Evolutionary conservation across 1,284 basidiomycete species (phyloP).

Genomic region (Ganoderma resinaceum): DNA sequence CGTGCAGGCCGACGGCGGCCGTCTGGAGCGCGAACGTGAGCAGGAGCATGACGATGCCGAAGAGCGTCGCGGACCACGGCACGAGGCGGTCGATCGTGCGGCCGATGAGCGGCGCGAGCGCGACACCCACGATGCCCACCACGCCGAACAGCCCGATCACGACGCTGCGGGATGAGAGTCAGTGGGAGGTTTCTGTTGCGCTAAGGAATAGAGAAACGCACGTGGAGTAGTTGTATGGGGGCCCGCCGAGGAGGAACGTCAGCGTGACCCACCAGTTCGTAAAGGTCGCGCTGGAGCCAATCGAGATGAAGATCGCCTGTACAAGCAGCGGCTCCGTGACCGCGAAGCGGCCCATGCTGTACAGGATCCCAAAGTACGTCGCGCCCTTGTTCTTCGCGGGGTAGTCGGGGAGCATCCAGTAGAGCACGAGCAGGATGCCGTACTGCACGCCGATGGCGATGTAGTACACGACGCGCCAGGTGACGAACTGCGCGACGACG

Average conservation of each 20-base stretch:
- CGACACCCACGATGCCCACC: conserved; percentile 55
- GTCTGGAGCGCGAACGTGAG: conserved; percentile 49
- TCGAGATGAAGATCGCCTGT: conserved; percentile 52
- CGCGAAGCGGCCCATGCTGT: conserved; percentile 53
- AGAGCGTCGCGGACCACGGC: conserved; percentile 56
- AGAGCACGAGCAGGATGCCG: conserved; percentile 46
- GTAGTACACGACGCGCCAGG: conserved; percentile 57
- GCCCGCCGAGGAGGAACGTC: conserved; percentile 58
- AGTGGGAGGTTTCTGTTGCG: background rate
- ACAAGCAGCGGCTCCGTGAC: conserved; percentile 59
- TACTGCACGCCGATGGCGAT: conserved; percentile 50
- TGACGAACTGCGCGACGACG: conserved; percentile 52
- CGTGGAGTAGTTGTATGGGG: conserved; percentile 55
- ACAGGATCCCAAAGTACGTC: conserved; percentile 53
- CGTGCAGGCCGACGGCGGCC: conserved; percentile 51
- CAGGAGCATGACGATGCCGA: conserved; percentile 44
- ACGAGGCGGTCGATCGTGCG: conserved; percentile 56
- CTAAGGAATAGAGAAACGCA: conserved; percentile 25
- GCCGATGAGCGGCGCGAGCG: conserved; percentile 56
- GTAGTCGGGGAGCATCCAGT: conserved; percentile 56
- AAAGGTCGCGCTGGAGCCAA: conserved; percentile 49
- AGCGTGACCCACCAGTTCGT: conserved; percentile 57
- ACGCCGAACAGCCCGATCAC: conserved; percentile 63
- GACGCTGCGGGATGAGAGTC: conserved; percentile 39
- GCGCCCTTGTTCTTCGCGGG: conserved; percentile 52